Evolutionary conservation across 2,329 filamentous ascomycete genomes (phyloP), one percentile per base, ranked within the genome.

Genomic region (Fusarium sp.): DNA sequence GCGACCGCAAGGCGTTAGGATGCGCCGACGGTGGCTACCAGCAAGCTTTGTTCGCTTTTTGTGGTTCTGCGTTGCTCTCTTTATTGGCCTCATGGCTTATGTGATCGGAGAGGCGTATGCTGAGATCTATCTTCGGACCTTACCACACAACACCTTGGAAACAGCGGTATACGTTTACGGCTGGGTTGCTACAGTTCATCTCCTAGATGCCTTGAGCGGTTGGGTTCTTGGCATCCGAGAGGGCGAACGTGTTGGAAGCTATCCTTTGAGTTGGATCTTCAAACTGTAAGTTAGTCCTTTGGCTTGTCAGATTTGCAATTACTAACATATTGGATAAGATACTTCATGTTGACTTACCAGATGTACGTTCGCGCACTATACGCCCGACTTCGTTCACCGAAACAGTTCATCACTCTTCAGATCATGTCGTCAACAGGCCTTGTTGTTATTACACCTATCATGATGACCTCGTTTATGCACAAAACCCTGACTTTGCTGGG

Each of bases 151-250:
- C 78, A 91, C 85, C 63, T 82, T 89, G 68, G 89, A 91, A 76
- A 91, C 89, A 0, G 86, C 92, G 55, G 83, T 90, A 13, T 92
- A 92, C 74, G 89, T 92, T 50, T 92, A 91, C 76, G 89, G 88
- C 51, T 92, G 89, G 89, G 88, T 91, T 12, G 82, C 86, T 30
- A 91, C 89, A 3, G 88, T 92, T 11, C 87, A 91, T 65, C 78
- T 91, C 25, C 81, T 92, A 10, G 89, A 92, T 74, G 86, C 85
- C 4, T 79, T 90, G 60, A 90, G 89, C 0, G 89, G 88, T 3
- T 92, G 88, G 87, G 89, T 91, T 49, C 78, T 92, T 41, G 89
- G 89, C 46, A 89, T 87, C 41, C 87, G 85, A 55, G 87, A 91
- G 71, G 89, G 89, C 49, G 87, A 91, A 75, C 82, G 89, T 32